phyloP scores from a whole-genome alignment of 2,329 filamentous ascomycete species.

The Plectosphaerella sp. region DNA sequence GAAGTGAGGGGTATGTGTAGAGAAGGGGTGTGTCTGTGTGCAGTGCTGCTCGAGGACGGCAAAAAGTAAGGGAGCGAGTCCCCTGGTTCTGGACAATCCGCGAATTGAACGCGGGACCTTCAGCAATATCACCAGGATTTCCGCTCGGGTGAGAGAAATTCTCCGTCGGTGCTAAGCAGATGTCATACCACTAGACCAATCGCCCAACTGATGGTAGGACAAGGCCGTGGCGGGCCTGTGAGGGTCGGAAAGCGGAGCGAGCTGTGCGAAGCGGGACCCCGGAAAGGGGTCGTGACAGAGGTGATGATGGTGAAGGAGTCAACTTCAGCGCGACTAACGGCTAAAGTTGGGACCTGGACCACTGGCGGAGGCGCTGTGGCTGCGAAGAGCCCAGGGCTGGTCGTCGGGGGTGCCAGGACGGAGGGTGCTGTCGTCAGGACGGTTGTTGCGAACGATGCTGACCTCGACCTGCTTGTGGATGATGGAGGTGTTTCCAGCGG shows the following conservation, averaged over 20 bases:
- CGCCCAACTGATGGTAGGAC: neutral
- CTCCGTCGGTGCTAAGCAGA: neutral
- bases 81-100: neutral
- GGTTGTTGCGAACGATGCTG: neutral
- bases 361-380: neutral
- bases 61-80: neutral
- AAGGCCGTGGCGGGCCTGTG: neutral
- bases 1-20: no score
- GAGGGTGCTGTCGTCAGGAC: neutral
- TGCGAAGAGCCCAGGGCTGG: neutral
- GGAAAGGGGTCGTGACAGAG: neutral
- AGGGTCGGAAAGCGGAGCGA: neutral
- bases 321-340: no score
- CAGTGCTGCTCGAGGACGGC: neutral
- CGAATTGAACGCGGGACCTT: slow-evolving; percentile 1
- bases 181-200: slow-evolving; percentile 1
- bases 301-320: no score
- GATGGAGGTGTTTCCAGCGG: neutral
- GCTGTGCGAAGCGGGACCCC: neutral
- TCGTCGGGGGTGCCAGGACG: neutral
- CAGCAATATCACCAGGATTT: neutral
- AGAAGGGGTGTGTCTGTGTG: no score
- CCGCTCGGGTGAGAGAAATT: neutral
- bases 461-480: neutral
- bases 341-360: no score